These are phyloP conservation scores for Talaromyces sp. DNA, from an alignment of 2,329 filamentous ascomycete genomes.

Conservation along the genomic window DNA sequence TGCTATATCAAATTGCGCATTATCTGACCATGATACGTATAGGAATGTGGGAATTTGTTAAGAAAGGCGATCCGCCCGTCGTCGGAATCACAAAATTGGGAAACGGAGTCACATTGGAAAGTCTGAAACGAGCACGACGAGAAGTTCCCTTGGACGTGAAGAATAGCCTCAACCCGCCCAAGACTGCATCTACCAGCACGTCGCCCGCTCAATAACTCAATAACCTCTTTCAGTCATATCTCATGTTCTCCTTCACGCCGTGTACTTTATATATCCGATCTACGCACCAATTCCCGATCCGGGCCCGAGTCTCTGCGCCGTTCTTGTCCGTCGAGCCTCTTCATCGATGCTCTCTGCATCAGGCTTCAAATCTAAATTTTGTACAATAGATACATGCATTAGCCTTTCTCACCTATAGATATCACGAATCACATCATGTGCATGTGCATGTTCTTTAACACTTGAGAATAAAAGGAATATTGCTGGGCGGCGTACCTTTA, in stretches of 20 bases:
- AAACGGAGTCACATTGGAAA: slow-evolving; percentile 75
- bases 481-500: slow-evolving; percentile 29
- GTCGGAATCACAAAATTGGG: slow-evolving; percentile 89
- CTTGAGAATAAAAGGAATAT: not conserved
- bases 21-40: not conserved
- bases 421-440: not conserved
- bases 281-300: slow-evolving; percentile 55
- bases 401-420: slow-evolving; percentile 22
- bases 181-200: slow-evolving; percentile 34
- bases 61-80: slow-evolving; percentile 82
- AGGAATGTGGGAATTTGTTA: slow-evolving; percentile 80
- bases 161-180: slow-evolving; percentile 29
- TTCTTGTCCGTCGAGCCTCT: slow-evolving; percentile 42
- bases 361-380: slow-evolving; percentile 31
- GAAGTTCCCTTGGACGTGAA: slow-evolving; percentile 50
- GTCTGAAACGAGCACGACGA: slow-evolving; percentile 75
- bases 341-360: slow-evolving; percentile 38
- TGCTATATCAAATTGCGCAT: not conserved
- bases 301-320: slow-evolving; percentile 53
- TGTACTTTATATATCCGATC: slow-evolving; percentile 13
- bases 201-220: slow-evolving; percentile 33
- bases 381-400: slow-evolving; percentile 38
- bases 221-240: not conserved
- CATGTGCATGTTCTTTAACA: not conserved
- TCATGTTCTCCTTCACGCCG: not conserved